Percentiles rank a stretch among this genome's conserved stretches.
Evolutionary conservation across 768 basidiomycete genomes (phyloP).

Genomic region (Dacryopinax primogenitus): DNA sequence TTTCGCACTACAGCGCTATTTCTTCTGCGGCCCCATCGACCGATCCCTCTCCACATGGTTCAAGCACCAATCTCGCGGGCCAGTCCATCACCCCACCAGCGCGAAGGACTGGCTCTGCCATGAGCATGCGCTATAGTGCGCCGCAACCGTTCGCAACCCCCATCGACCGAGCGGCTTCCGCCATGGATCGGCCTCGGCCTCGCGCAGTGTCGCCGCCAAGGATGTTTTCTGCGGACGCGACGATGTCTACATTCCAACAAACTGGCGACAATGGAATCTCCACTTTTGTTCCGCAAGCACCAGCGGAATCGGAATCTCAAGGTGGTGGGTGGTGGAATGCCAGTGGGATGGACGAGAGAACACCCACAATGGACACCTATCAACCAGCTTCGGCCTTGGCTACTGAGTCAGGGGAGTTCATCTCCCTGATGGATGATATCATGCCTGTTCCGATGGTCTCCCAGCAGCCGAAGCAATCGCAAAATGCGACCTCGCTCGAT

Average conservation of each 20-base stretch:
- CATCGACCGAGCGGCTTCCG: conserved; percentile 63
- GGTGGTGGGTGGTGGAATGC: conserved; percentile 57
- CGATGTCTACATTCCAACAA: conserved; percentile 37
- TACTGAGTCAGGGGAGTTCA: conserved; percentile 47
- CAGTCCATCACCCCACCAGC: conserved; percentile 34
- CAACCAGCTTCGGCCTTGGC: conserved; percentile 33
- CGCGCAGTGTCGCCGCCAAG: conserved; percentile 28
- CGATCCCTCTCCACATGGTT: conserved; percentile 54
- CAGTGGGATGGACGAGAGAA: conserved; percentile 29
- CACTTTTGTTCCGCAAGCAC: conserved; percentile 23
- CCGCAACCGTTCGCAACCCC: conserved; percentile 31
- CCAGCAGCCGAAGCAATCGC: conserved; percentile 16
- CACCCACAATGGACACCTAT: conserved; percentile 62
- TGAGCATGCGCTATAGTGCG: conserved; percentile 41
- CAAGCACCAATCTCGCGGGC: conserved; percentile 32
- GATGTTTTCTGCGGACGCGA: conserved; percentile 40
- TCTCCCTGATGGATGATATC: conserved; percentile 66
- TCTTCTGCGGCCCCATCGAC: conserved; percentile 66
- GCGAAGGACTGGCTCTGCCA: conserved; percentile 54
- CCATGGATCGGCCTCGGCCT: conserved; percentile 55
- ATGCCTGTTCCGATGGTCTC: conserved; percentile 30
- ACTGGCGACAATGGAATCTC: conserved; percentile 9
- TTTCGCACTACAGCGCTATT: conserved; percentile 86
- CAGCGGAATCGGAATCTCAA: conserved; percentile 27
- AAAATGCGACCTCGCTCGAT: conserved; percentile 27